A percentile compares a stretch with the other conserved stretches of the same genome.
Conservation (phyloP, 345 rosid species). For the Erodium maritimum region DNA sequence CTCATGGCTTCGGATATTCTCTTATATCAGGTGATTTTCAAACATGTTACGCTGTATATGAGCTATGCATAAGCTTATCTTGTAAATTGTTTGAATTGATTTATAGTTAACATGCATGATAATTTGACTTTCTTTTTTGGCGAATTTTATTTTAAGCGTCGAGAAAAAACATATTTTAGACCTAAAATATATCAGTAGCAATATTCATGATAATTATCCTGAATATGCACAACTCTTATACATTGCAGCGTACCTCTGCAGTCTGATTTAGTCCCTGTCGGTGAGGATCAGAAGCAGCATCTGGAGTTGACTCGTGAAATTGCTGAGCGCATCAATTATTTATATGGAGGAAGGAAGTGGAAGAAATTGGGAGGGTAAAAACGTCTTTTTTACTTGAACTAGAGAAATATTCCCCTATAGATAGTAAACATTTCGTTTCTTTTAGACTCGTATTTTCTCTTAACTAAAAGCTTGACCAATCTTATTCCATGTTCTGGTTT, state of each 20-base stretch:
- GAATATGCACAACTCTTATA: conserved; percentile 28
- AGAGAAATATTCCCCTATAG: no score
- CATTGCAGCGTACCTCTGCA: conserved; percentile 40
- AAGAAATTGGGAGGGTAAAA: conserved; percentile 90
- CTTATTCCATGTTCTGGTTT: conserved; percentile 17
- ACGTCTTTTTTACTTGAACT: conserved; percentile 1
- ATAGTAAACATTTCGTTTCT: background rate
- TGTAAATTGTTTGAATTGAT: no score
- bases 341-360: conserved; percentile 96
- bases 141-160: background rate
- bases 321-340: conserved; percentile 66
- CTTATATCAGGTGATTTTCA: conserved; percentile 59
- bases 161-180: background rate
- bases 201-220: conserved; percentile 10
- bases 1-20: conserved; percentile 90
- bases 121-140: no score
- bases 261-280: conserved; percentile 93
- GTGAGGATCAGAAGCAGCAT: conserved; percentile 97
- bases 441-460: conserved; percentile 1
- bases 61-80: no score
- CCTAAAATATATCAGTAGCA: background rate
- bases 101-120: no score
- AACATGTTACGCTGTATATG: conserved; percentile 2
- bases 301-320: conserved; percentile 78
- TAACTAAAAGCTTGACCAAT: conserved; percentile 8